Evolutionary conservation across 495 filamentous ascomycete species (phyloP).

Genomic region (Neurospora sp.): DNA sequence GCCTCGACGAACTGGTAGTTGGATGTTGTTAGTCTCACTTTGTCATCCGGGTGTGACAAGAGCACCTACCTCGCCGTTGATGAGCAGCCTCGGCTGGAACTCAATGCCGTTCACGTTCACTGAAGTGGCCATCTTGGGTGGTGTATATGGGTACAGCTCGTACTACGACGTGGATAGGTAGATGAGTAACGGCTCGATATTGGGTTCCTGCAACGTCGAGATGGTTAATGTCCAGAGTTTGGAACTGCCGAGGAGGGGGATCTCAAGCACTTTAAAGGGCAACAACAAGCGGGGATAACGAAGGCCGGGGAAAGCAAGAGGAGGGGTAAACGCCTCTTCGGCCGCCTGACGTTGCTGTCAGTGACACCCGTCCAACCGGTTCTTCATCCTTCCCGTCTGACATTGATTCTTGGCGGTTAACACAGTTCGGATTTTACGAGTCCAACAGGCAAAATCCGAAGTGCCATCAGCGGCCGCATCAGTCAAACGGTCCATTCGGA

Average conservation of each 20-base stretch:
- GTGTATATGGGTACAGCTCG: background rate
- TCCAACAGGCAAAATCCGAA: background rate
- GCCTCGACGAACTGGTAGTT: conserved; percentile 25
- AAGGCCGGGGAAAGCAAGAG: background rate
- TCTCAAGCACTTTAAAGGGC: background rate
- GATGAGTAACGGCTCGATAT: background rate
- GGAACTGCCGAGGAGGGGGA: background rate
- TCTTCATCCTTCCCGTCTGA: background rate
- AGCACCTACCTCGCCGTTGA: conserved; percentile 26
- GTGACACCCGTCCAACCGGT: background rate
- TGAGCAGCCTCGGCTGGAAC: conserved; percentile 22
- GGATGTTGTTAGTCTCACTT: background rate
- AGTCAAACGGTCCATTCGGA: background rate
- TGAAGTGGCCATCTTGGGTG: background rate
- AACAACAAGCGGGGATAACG: background rate
- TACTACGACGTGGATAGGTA: background rate
- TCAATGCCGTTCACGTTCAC: background rate
- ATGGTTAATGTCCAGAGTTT: background rate
- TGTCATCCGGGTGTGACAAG: no score
- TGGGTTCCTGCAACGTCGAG: background rate
- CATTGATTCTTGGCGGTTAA: background rate
- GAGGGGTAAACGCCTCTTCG: background rate
- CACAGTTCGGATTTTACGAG: background rate
- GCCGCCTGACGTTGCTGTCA: background rate
- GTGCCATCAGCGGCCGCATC: background rate